Conservation (phyloP, 495 filamentous ascomycete species). For the Penicillium coprophilum region DNA sequence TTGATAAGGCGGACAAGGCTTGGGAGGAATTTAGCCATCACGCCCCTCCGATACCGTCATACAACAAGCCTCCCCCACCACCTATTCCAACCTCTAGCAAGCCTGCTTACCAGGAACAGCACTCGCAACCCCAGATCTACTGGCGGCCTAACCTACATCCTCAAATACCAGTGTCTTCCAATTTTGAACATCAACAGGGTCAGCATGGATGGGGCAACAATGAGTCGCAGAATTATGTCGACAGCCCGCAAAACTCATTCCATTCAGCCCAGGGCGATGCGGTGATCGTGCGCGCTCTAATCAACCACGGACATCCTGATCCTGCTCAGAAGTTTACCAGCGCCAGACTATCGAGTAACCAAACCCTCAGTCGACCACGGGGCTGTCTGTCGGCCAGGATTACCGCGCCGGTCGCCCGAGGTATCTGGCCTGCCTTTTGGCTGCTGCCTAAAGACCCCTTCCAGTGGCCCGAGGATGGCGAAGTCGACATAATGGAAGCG, state of each 20-base stretch:
- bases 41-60: conserved; percentile 14
- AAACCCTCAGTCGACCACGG: conserved; percentile 27
- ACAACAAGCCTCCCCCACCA: conserved; percentile 25
- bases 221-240: conserved; percentile 30
- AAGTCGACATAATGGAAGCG: conserved; percentile 32
- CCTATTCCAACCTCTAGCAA: conserved; percentile 31
- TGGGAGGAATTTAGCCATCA: conserved; percentile 25
- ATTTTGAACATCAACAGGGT: conserved; percentile 28
- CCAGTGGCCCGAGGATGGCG: conserved; percentile 34
- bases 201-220: conserved; percentile 34
- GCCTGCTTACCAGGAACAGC: conserved; percentile 27
- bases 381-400: conserved; percentile 33
- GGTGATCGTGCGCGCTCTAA: conserved; percentile 29
- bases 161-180: conserved; percentile 26
- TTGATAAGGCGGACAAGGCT: conserved; percentile 30
- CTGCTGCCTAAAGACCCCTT: conserved; percentile 36
- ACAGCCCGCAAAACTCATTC: conserved; percentile 31
- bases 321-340: conserved; percentile 29
- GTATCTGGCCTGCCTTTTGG: conserved; percentile 36
- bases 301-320: conserved; percentile 29
- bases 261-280: conserved; percentile 32
- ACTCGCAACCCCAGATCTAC: conserved; percentile 30
- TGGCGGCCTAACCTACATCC: conserved; percentile 30
- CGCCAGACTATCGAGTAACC: conserved; percentile 28
- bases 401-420: conserved; percentile 26